phyloP scores from a whole-genome alignment of 164 flowering plant genomes.

The Piper betle region DNA sequence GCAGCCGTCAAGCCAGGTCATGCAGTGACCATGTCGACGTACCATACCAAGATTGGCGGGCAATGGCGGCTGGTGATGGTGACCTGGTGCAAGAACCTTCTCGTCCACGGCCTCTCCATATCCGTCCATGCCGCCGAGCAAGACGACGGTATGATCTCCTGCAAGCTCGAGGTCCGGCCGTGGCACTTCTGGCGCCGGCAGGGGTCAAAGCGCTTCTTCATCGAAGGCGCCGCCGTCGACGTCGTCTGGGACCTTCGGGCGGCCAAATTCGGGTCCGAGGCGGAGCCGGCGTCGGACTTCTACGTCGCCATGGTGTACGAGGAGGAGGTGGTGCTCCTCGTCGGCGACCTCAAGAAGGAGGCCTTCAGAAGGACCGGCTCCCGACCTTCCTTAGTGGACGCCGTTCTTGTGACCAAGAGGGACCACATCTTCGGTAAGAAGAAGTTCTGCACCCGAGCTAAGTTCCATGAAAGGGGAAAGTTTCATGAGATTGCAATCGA shows the following conservation, averaged over 20 bases:
- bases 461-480: conserved; percentile 41
- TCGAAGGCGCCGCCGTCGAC: conserved; percentile 31
- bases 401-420: conserved; percentile 42
- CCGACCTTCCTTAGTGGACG: conserved; percentile 46
- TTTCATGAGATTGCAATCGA: conserved; percentile 53
- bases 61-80: conserved; percentile 48
- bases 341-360: conserved; percentile 58
- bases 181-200: conserved; percentile 67
- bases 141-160: conserved; percentile 19
- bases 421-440: conserved; percentile 57
- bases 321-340: conserved; percentile 46
- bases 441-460: conserved; percentile 36
- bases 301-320: conserved; percentile 58
- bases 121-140: conserved; percentile 36
- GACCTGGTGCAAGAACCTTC: conserved; percentile 65
- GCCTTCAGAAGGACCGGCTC: conserved; percentile 51
- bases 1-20: conserved; percentile 49
- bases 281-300: conserved; percentile 53
- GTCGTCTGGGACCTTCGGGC: conserved; percentile 59
- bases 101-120: conserved; percentile 57
- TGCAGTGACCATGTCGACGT: conserved; percentile 16
- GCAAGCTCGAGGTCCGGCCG: conserved; percentile 65
- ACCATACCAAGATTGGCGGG: conserved; percentile 27
- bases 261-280: conserved; percentile 48
- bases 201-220: conserved; percentile 38